Percentiles rank a stretch among this genome's conserved stretches.
phyloP scores from a whole-genome alignment of 257 asterid genomes.

The Ilex asprella region DNA sequence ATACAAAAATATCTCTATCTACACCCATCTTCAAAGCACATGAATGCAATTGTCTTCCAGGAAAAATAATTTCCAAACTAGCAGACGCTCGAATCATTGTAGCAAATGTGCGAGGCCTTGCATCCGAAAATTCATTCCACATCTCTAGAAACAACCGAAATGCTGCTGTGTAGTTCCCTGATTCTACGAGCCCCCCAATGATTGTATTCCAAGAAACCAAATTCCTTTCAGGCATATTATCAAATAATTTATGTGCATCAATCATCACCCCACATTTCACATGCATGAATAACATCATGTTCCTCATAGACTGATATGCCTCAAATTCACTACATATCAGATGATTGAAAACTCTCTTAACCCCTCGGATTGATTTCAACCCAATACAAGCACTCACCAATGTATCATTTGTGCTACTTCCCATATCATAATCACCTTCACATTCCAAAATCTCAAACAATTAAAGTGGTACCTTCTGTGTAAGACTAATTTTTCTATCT shows the following conservation, averaged over 20 bases:
- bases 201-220: conserved; percentile 69
- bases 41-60: conserved; percentile 69
- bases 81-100: conserved; percentile 65
- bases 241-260: conserved; percentile 66
- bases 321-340: conserved; percentile 36
- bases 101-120: conserved; percentile 44
- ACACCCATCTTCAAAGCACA: conserved; percentile 55
- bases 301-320: conserved; percentile 65
- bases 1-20: conserved; percentile 42
- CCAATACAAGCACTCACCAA: conserved; percentile 68
- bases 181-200: conserved; percentile 60
- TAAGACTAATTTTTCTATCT: conserved; percentile 64
- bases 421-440: conserved; percentile 25
- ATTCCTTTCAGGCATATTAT: conserved; percentile 58
- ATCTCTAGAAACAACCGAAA: conserved; percentile 55
- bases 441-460: conserved; percentile 64
- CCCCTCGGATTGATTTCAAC: conserved; percentile 58
- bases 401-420: conserved; percentile 51
- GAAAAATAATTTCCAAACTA: conserved; percentile 54
- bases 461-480: conserved; percentile 63
- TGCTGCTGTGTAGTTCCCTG: conserved; percentile 53
- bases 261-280: conserved; percentile 79
- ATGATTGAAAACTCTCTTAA: conserved; percentile 50
- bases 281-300: conserved; percentile 63
- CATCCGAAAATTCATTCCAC: conserved; percentile 41